A percentile compares a stretch with the other conserved stretches of the same genome.
phyloP scores from a whole-genome alignment of 352 stramenopile species.

The Phytophthora sansomeana region DNA sequence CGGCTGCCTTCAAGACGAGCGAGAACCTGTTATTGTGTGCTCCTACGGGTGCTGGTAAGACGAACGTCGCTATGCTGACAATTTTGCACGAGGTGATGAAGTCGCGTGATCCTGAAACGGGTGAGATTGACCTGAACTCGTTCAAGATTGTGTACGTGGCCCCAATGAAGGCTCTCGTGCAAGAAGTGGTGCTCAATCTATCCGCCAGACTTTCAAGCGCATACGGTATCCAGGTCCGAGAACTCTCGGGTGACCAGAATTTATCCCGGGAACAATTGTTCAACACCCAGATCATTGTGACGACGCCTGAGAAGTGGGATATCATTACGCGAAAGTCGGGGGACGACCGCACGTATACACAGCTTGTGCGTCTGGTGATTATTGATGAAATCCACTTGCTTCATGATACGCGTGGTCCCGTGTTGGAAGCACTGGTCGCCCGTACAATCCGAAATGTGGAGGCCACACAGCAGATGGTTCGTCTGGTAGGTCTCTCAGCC shows the following conservation, averaged over 20 bases:
- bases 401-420: slow-evolving; percentile 98
- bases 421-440: slow-evolving; percentile 98
- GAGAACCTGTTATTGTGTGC: slow-evolving; percentile 99
- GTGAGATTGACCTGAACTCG: slow-evolving; percentile 93
- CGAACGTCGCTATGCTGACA: slow-evolving; percentile 98
- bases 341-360: slow-evolving; percentile 97
- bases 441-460: slow-evolving; percentile 98
- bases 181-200: slow-evolving; percentile 99
- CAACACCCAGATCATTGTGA: slow-evolving; percentile 99
- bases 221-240: slow-evolving; percentile 96
- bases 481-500: slow-evolving; percentile 97
- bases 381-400: slow-evolving; percentile 99
- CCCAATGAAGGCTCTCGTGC: slow-evolving; percentile 99
- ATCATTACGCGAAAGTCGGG: slow-evolving; percentile 99
- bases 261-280: slow-evolving; percentile 97
- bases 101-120: slow-evolving; percentile 77
- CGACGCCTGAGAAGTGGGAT: slow-evolving; percentile 99
- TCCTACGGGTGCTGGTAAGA: slow-evolving; percentile 99
- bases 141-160: slow-evolving; percentile 99
- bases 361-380: slow-evolving; percentile 98
- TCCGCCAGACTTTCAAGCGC: slow-evolving; percentile 90
- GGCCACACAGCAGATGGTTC: slow-evolving; percentile 96
- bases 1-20: slow-evolving; percentile 91
- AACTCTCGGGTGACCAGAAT: slow-evolving; percentile 98
- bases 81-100: slow-evolving; percentile 99